Conservation (phyloP, 208 protist species). For the Trypanosoma grayi region DNA sequence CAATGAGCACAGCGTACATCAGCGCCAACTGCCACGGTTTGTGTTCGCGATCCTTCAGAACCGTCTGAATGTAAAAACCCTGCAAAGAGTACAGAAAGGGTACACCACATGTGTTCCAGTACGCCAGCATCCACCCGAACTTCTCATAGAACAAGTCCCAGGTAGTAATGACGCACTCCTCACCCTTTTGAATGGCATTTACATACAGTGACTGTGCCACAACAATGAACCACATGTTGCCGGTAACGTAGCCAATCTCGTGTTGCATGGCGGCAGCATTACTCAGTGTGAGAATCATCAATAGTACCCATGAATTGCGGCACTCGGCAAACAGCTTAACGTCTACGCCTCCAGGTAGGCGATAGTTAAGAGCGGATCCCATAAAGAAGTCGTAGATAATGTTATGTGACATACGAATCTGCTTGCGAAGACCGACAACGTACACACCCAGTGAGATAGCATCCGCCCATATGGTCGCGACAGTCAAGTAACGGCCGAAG, state of each 20-base stretch:
- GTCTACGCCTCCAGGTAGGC: conserved; percentile 90
- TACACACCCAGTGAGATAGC: conserved; percentile 74
- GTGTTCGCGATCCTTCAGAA: conserved; percentile 60
- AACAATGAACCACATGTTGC: conserved; percentile 91
- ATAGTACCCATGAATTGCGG: conserved; percentile 93
- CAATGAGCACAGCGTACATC: conserved; percentile 70
- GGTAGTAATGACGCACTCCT: conserved; percentile 93
- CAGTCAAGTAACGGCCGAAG: conserved; percentile 78
- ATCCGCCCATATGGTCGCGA: conserved; percentile 76
- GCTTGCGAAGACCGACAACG: conserved; percentile 47
- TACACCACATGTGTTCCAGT: conserved; percentile 95
- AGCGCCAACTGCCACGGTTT: conserved; percentile 57
- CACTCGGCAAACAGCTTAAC: conserved; percentile 94
- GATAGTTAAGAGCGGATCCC: conserved; percentile 87
- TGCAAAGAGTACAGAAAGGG: conserved; percentile 95
- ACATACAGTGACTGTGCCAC: conserved; percentile 93
- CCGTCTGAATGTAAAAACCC: conserved; percentile 86
- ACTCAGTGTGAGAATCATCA: conserved; percentile 92
- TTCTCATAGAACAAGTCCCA: conserved; percentile 97
- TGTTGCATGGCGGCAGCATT: conserved; percentile 86
- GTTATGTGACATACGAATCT: conserved; percentile 88
- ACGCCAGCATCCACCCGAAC: conserved; percentile 94
- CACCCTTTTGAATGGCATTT: conserved; percentile 93
- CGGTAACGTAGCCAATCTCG: conserved; percentile 73
- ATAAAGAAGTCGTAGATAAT: conserved; percentile 96